Evolutionary conservation across 2,329 filamentous ascomycete species (phyloP), one percentile per base, ranked within the genome.

Genomic region (Zelopaecilomyces penicillatus): DNA sequence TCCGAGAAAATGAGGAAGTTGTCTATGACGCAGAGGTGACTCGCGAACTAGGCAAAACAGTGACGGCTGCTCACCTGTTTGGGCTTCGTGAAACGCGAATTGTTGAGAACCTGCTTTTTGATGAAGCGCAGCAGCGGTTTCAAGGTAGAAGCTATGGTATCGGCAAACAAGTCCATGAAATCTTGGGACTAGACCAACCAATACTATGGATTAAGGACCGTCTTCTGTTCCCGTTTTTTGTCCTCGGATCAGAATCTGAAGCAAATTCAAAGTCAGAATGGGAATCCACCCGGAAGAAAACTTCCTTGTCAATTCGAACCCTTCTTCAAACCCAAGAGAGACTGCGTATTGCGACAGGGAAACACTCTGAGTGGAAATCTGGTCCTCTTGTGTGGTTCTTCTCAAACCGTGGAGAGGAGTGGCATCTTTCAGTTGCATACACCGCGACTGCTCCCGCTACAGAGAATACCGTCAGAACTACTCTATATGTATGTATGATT

Each of bases 161-260:
- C 32, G 32, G 32, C 32, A 34, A n/a, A 34, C n/a, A n/a, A n/a
- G n/a, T 34, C 32, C 32, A 34, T n/a, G 32, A 34, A n/a, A 8
- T 34, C 7, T n/a, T 34, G n/a, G 32, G n/a, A n/a, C 32, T 34
- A 8, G 32, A 34, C n/a, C 7, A 7, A 34, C 32, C n/a, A n/a
- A 8, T 34, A n/a, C 8, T 8, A 8, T 8, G n/a, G 32, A 34
- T 35, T 7, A 38, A 37, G 26, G 28, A 48, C 12, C 30, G 40
- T 7, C 39, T 50, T 5, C 19, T 48, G 7, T 50, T 48, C 37
- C 48, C 48, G 2, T 50, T 50, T 28, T 39, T 50, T 8, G 43
- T 50, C 10, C 35, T 50, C 10, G 48, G 48, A 39, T 45, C 48
- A 4, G 48, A 50, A 30, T 50, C 48, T 11, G 43, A 44, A 12